Evolutionary conservation across 1,139 yeast genomes (phyloP), one percentile per base, ranked within the genome.

Genomic region (Trichomonascaceae sp.): DNA sequence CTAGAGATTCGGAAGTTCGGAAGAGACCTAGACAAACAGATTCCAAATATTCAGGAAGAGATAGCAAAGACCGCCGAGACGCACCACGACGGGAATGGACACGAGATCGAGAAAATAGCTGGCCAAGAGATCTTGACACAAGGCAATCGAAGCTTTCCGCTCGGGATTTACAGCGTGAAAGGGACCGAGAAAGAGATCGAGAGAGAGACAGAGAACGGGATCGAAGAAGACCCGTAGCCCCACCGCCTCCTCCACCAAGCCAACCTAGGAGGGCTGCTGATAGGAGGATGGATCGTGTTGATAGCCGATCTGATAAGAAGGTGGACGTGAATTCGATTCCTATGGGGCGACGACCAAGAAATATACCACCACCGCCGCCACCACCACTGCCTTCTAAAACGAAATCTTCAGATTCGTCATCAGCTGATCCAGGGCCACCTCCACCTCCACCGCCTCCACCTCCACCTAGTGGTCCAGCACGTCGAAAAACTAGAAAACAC

Each of bases 361-460:
- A 24, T 13, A 36, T n/a, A 2, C 45, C 46, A 8, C 30, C 15
- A 12, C 44, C 43, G 2, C 43, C 38, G 8, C 43, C 20, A 17
- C 27, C 39, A 18, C 49, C 19, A 5, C 20, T 12, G 2, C 24
- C 41, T 36, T 27, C 17, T 17, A 36, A 10, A 27, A 22, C 3
- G 17, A 36, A 45, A 17, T 8, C 24, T 15, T 19, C 22, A 19
- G 20, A 36, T 17, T 24, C 24, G n/a, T 45, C 39, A 8, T 13
- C 27, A 53, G 27, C 46, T 46, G 44, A 22, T 8, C 45, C 38
- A 19, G 55, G 43, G 44, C 51, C 43, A 6, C 53, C 55, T 5
- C 49, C 45, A 8, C 54, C 52, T n/a, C 57, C 49, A 22, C 58
- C 53, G 4, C 56, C 53, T 15, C 52, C 48, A 13, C 53, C 52